Evolutionary conservation across 768 basidiomycete species (phyloP).

Genomic region (Clitopilus hobsonii): DNA sequence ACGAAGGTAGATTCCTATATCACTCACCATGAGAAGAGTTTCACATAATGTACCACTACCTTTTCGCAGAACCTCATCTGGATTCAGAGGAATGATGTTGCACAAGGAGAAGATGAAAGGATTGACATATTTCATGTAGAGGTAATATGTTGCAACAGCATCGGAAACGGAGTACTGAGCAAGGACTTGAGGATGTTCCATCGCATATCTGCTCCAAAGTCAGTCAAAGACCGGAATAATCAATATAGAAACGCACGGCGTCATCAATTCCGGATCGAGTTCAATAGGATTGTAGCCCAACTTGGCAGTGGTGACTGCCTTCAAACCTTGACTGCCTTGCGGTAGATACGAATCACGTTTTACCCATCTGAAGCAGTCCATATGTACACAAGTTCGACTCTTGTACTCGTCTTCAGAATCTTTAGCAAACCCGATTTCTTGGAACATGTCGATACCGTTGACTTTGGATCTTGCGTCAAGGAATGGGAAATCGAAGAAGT

Average conservation of each 20-base stretch:
- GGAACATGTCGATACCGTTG: conserved; percentile 95
- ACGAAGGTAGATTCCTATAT: neutral
- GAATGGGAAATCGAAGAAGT: conserved; percentile 99
- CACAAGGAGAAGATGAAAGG: conserved; percentile 99
- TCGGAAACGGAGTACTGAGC: conserved; percentile 99
- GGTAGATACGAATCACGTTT: conserved; percentile 98
- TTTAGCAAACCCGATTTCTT: conserved; percentile 88
- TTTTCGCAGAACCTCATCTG: conserved; percentile 94
- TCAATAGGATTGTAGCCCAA: conserved; percentile 96
- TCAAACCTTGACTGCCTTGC: conserved; percentile 96
- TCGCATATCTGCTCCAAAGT: conserved; percentile 68
- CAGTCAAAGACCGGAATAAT: neutral
- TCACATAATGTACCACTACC: conserved; percentile 97
- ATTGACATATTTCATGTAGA: conserved; percentile 99
- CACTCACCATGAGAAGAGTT: conserved; percentile 89
- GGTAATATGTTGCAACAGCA: conserved; percentile 99
- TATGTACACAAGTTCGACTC: conserved; percentile 86
- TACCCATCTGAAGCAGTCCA: conserved; percentile 99
- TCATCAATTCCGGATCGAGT: conserved; percentile 98
- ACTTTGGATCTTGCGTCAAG: conserved; percentile 78
- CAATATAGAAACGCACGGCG: conserved; percentile 67
- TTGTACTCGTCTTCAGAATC: conserved; percentile 96
- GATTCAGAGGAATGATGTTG: conserved; percentile 96
- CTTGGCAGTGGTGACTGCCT: conserved; percentile 95
- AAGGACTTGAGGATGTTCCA: conserved; percentile 90